Percentiles rank a stretch among this genome's conserved stretches.
These are phyloP conservation scores for Secale cereale DNA, from an alignment of 176 grass and related monocot species.

Conservation along the genomic window DNA sequence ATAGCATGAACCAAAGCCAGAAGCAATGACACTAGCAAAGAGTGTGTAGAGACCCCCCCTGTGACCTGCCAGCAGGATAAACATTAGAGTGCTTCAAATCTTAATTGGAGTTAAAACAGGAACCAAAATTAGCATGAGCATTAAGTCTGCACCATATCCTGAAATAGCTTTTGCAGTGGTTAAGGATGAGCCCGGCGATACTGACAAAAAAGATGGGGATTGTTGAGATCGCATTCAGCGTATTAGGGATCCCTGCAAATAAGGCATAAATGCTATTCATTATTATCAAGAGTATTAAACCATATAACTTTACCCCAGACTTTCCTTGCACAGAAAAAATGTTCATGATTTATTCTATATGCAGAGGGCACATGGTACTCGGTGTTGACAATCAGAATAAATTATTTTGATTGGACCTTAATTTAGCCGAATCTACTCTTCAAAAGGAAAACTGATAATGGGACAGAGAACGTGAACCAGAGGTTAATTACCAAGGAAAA, in stretches of 20 bases:
- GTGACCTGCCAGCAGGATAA: conserved; percentile 45
- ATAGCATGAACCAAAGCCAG: conserved; percentile 75
- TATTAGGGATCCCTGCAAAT: conserved; percentile 80
- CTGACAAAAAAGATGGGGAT: conserved; percentile 87
- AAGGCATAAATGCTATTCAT: not conserved
- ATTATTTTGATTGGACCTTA: not conserved
- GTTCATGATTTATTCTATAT: not conserved
- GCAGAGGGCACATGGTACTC: not conserved
- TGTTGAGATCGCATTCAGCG: conserved; percentile 83
- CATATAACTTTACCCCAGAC: not conserved
- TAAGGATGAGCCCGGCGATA: conserved; percentile 54
- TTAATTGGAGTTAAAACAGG: not conserved
- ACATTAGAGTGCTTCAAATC: not conserved
- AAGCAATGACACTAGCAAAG: conserved; percentile 50
- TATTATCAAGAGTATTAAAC: not conserved
- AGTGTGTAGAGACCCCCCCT: conserved; percentile 59
- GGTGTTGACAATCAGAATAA: not conserved
- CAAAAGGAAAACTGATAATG: not conserved
- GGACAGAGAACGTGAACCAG: not conserved
- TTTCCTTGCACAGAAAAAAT: not conserved
- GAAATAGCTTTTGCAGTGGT: conserved; percentile 62
- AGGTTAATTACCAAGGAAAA: conserved; percentile 59
- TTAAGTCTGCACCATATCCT: conserved; percentile 41
- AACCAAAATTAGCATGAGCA: not conserved
- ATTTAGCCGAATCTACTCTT: not conserved